Base-by-base conservation (phyloP, 139 green algal species). In the Coelastrella sp. region DNA sequence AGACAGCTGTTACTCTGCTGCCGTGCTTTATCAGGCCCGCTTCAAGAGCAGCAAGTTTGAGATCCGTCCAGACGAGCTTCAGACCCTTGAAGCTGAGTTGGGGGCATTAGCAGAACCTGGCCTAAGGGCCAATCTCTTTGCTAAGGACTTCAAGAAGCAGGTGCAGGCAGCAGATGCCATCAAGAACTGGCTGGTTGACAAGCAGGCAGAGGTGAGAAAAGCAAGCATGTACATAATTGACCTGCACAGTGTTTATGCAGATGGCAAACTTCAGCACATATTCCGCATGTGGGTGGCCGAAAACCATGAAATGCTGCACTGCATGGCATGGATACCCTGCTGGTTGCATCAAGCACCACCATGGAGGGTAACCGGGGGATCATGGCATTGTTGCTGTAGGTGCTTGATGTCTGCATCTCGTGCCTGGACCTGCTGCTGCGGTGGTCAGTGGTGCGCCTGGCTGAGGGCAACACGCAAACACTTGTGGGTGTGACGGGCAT, bases 71-170 rank as follows among this genome's bases (percentile, higher is more conserved):
- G 94, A 98, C 48, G 95, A 98, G 88, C 66, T 79, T 21, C 77
- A 92, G 32, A 41, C 40, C 0, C 79, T 98, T 66, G 89, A 98
- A 79, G 71, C 73, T 2, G 93, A 95, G 40, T 80, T 98, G 30
- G 82, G 71, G 0, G 83, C 88, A 3, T 79, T 96, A 27, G 51
- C 93, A 2, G 92, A 89, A 2, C 72, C 64, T 4, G 34, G 38
- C n/a, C 57, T 93, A 64, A 62, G 66, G 41, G 83, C 80, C 17
- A 72, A 89, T 45, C 82, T 92, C 27, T 93, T 95, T 73, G 63
- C 51, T 71, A 92, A 93, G 79, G 94, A 98, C 88, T 98, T 98
- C 92, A 95, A 95, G 89, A 90, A 94, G 67, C 96, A 98, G 48
- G 35, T 80, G 13, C 48, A 66, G 78, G 96, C 94, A 0, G 91